These are phyloP conservation scores for Nicotiana obtusifolia DNA, from an alignment of 257 asterid species.

Conservation along the genomic window DNA sequence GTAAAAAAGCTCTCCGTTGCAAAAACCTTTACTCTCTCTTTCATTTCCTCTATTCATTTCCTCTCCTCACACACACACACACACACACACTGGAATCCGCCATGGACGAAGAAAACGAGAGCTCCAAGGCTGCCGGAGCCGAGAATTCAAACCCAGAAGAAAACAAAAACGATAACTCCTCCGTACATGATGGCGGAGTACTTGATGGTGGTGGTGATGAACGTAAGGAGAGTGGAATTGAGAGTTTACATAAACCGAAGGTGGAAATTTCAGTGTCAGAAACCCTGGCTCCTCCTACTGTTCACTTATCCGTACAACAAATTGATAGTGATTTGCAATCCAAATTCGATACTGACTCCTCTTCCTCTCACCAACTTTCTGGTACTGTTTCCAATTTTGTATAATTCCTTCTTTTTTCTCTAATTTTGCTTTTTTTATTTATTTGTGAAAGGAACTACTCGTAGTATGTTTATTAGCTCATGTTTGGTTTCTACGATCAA, in stretches of 20 bases:
- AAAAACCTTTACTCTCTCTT: conserved; percentile 15
- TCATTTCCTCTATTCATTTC: not conserved
- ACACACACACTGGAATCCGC: conserved; percentile 6
- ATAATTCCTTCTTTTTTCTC: not conserved
- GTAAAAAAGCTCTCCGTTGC: not conserved
- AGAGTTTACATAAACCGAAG: not conserved
- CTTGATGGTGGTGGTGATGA: not conserved
- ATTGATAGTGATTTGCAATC: not conserved
- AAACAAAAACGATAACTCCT: not conserved
- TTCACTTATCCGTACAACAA: not conserved
- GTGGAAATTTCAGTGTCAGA: not conserved
- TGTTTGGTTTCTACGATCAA: not conserved
- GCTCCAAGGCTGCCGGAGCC: not conserved
- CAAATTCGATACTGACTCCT: not conserved
- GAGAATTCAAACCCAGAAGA: not conserved
- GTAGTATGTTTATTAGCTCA: not conserved
- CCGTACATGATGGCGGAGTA: not conserved
- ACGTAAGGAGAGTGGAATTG: conserved; percentile 1
- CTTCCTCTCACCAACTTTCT: conserved; percentile 6
- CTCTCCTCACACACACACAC: conserved; percentile 7
- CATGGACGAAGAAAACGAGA: conserved; percentile 17
- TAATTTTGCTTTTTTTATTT: not conserved
- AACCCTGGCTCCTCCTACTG: not conserved
- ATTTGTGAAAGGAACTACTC: not conserved
- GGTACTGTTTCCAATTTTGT: not conserved